Evolutionary conservation across 2,329 filamentous ascomycete genomes (phyloP), one percentile per base, ranked within the genome.

Genomic region (Colletotrichum liaoningense): DNA sequence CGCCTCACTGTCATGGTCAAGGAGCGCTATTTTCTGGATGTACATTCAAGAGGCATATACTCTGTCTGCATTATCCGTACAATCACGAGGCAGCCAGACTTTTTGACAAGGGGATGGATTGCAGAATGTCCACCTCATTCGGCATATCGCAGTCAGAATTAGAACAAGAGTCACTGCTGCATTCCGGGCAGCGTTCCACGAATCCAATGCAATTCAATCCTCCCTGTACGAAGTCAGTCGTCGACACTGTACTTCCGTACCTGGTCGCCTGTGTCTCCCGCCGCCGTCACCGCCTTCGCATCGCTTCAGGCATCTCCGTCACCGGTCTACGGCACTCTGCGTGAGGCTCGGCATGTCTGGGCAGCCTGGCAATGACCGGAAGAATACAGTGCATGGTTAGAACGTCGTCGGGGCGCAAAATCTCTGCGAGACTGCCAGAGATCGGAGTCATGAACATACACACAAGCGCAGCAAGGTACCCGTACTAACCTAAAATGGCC

Each of bases 381-480:
- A 66, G 56, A 65, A 65, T 26, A 70, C 67, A 66, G 60, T 70
- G 67, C 67, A 65, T 73, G 46, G 62, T 38, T 30, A 55, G 30
- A 56, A 35, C 60, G 56, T 28, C 62, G 59, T 60, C 58, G 58
- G 65, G 59, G 69, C 59, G 70, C 70, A 70, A 70, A 62, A 70
- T 73, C 56, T 70, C 46, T 62, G 60, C 54, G 54, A 56, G 22
- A 49, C 46, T 62, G 28, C 59, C 24, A 56, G 42, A 60, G 65
- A 56, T 70, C 55, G 49, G 67, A 71, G 71, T 73, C 67, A 66
- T 71, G 56, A 58, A 33, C 46, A 56, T 67, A 73, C 59, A 38
- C 30, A 22, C 55, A 42, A 19, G 16, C 38, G 38, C 38, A 19
- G 7, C 16, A 60, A 49, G 11, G 22, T 58, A 8, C 46, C 38